Percentiles rank a stretch among this genome's conserved stretches.
These are phyloP conservation scores for Crithidia bombi DNA, from an alignment of 208 protist genomes.

Conservation along the genomic window DNA sequence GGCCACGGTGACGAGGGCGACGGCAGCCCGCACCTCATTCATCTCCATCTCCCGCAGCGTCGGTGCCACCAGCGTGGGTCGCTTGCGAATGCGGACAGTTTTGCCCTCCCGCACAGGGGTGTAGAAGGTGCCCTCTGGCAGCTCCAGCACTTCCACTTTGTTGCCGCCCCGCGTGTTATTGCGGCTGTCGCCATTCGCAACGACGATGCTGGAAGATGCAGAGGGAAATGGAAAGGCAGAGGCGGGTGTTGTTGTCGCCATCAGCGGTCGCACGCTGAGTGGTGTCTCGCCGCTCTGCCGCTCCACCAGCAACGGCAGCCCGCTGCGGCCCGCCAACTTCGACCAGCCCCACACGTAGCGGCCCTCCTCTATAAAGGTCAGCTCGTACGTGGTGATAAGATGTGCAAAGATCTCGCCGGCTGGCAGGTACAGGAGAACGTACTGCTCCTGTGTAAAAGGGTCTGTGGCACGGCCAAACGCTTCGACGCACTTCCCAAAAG, in stretches of 20 bases:
- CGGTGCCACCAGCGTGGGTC: constrained; percentile 38
- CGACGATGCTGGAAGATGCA: background rate
- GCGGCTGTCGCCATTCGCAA: background rate
- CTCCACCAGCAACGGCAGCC: constrained; percentile 53
- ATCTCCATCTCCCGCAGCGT: constrained; percentile 56
- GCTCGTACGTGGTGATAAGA: constrained; percentile 41
- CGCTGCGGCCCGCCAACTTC: constrained; percentile 58
- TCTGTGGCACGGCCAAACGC: constrained; percentile 60
- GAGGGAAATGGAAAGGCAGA: background rate
- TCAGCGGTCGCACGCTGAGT: background rate
- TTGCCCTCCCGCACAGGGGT: constrained; percentile 45
- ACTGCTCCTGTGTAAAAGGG: constrained; percentile 64
- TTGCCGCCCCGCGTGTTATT: background rate
- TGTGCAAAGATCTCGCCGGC: constrained; percentile 16
- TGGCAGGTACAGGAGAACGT: constrained; percentile 68
- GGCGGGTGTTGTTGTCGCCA: background rate
- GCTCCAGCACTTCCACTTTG: constrained; percentile 5
- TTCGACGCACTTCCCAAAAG: constrained; percentile 53
- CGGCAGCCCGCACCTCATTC: constrained; percentile 74
- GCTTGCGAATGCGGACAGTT: constrained; percentile 55
- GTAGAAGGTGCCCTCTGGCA: constrained; percentile 54
- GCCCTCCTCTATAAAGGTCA: constrained; percentile 37
- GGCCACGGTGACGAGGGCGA: constrained; percentile 39
- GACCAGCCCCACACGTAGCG: constrained; percentile 84
- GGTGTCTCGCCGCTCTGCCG: constrained; percentile 3